Conservation (phyloP, 2,329 filamentous ascomycete species). For the Zymoseptoria tritici region DNA sequence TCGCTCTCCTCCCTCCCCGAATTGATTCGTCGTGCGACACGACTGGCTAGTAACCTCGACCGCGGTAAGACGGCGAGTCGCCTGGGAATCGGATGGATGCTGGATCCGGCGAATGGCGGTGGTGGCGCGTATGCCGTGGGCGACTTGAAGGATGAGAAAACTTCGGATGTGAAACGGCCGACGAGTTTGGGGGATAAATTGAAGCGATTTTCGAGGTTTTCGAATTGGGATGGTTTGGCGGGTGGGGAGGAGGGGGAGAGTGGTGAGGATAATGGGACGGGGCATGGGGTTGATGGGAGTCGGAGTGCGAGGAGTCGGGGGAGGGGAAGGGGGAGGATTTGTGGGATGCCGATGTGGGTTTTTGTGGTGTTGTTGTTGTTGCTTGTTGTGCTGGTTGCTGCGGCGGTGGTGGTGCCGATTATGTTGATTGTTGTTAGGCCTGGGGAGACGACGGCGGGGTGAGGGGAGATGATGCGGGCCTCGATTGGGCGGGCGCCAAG, state of each 20-base stretch:
- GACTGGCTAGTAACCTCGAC: slow-evolving; percentile 79
- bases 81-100: slow-evolving; percentile 44
- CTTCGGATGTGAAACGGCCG: background rate
- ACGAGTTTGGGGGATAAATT: slow-evolving; percentile 4
- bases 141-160: background rate
- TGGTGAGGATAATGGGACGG: slow-evolving; percentile 6
- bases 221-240: slow-evolving; percentile 19
- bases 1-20: slow-evolving; percentile 90
- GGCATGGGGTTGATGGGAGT: slow-evolving; percentile 17
- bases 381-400: slow-evolving; percentile 64
- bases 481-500: too few relatives aligned
- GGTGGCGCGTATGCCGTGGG: slow-evolving; percentile 43
- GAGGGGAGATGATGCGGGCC: too few relatives aligned
- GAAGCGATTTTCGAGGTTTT: slow-evolving; percentile 6
- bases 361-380: slow-evolving; percentile 62
- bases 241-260: slow-evolving; percentile 28
- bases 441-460: background rate
- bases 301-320: slow-evolving; percentile 22
- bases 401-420: slow-evolving; percentile 73
- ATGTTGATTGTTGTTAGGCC: slow-evolving; percentile 45
- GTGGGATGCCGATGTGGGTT: slow-evolving; percentile 73
- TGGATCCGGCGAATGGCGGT: slow-evolving; percentile 44
- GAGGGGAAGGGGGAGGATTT: slow-evolving; percentile 55
- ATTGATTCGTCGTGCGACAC: slow-evolving; percentile 80
- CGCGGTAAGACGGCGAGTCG: slow-evolving; percentile 62